Evolutionary conservation across 176 grass and related monocot genomes (phyloP).

Genomic region (Oryza glaberrima): DNA sequence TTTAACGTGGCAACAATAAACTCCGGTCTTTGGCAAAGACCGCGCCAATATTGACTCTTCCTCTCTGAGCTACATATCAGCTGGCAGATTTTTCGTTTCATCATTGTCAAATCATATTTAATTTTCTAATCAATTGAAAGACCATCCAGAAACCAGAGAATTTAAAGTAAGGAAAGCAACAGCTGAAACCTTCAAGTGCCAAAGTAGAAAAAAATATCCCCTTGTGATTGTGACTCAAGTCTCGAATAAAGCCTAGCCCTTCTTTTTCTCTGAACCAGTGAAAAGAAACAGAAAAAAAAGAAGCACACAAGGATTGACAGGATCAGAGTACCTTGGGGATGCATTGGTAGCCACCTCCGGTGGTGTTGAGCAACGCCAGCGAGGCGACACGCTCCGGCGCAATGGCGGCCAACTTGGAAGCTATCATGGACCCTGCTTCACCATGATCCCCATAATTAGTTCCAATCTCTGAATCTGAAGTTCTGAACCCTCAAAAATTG

Average conservation of each 20-base stretch:
- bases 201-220: conserved; percentile 11
- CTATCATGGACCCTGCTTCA: conserved; percentile 68
- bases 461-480: not conserved
- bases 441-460: not conserved
- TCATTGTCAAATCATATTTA: conserved; percentile 17
- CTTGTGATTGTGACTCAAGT: not conserved
- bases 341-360: conserved; percentile 73
- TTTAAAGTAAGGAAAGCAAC: not conserved
- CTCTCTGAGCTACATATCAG: not conserved
- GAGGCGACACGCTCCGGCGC: conserved; percentile 61
- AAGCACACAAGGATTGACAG: not conserved
- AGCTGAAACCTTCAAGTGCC: not conserved
- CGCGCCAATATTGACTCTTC: conserved; percentile 1
- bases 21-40: conserved; percentile 5
- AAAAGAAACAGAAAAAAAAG: not conserved
- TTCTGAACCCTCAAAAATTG: not conserved
- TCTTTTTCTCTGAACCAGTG: not conserved
- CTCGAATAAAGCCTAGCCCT: not conserved
- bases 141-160: conserved; percentile 5
- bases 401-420: conserved; percentile 68
- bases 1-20: conserved; percentile 1
- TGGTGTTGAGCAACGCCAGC: conserved; percentile 71
- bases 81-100: not conserved
- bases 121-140: conserved; percentile 3
- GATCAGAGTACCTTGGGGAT: conserved; percentile 64